Evolutionary conservation across 257 asterid genomes (phyloP).

Genomic region (Solanum corneliomulleri): DNA sequence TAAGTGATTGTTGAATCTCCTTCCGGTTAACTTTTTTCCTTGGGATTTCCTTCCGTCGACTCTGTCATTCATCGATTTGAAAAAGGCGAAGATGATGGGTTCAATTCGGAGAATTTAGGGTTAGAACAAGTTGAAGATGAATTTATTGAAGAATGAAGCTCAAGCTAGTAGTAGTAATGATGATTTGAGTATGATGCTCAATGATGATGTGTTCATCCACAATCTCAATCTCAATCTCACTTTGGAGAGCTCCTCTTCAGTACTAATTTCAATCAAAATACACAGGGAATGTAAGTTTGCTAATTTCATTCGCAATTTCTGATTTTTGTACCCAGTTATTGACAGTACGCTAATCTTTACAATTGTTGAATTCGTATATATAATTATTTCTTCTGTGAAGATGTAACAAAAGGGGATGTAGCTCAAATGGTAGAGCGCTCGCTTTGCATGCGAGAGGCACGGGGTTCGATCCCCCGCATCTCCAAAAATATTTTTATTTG

Average conservation of each 20-base stretch:
- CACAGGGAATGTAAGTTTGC: neutral
- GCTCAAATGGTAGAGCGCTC: slow-evolving; percentile 99
- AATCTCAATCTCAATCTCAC: neutral
- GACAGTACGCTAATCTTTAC: neutral
- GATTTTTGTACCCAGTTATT: neutral
- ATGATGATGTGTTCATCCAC: neutral
- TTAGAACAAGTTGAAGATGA: neutral
- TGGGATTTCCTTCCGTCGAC: neutral
- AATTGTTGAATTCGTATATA: no score
- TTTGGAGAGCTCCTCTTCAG: neutral
- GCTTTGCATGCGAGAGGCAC: slow-evolving; percentile 99
- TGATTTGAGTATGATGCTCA: neutral
- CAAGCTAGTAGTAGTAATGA: neutral
- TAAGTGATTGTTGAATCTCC: neutral
- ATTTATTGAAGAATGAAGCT: neutral
- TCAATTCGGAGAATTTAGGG: neutral
- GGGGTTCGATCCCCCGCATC: slow-evolving; percentile 88
- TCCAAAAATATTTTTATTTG: slow-evolving; percentile 6
- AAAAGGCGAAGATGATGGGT: neutral
- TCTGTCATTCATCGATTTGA: neutral
- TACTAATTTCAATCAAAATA: neutral
- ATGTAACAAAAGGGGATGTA: slow-evolving; percentile 53
- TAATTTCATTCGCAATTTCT: neutral
- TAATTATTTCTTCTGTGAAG: no score
- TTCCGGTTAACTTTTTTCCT: neutral